Base-by-base conservation (phyloP, 495 filamentous ascomycete genomes). In the Hypomontagnella monticulosa region DNA sequence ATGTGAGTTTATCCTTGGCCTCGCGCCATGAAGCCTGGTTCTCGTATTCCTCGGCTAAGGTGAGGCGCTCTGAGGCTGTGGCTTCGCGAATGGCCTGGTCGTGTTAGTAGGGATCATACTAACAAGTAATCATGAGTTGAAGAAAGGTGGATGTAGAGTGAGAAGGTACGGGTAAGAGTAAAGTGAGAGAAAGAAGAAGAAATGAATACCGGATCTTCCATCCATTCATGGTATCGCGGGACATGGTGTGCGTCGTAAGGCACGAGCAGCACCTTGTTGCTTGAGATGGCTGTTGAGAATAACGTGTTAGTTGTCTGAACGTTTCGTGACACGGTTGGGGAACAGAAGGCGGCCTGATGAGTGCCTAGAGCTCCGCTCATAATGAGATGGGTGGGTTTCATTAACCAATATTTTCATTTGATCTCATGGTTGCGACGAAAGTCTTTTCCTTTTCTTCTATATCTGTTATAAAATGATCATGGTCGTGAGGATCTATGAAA, bases 241-340 rank as follows among this genome's bases (percentile, higher is more conserved):
- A 97, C 93, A 78, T 97, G 93, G 76, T 86, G 87, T 55, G 78
- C 76, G 34, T 89, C 91, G 71, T 97, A 97, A 4, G 93, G 93
- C 38, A 97, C 92, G 30, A 97, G 82, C 15, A 95, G 81, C 42
- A 89, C 76, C 38, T 78, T 80, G 0, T 83, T 74, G 2, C 89
- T 90, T 5, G 85, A 86, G 50, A 96, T 71, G 18, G 89, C 92
- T 94, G 58, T 49, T 42, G 7, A 41, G 4, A 30, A 10, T 40
- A 18, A 1, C 19, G 33, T 8, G 19, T 51, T 52, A 61, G 42
- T 38, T 16, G 8, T 27, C 44, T 46, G 12, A 18, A 19, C 15
- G 7, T 32, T 36, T 1, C 8, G 14, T 3, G 20, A 9, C 4
- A 6, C n/a, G 15, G 23, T 50, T 8, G 27, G 30, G 33, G 3